A percentile compares a stretch with the other conserved stretches of the same genome.
These are phyloP conservation scores for Russula brevipes DNA, from an alignment of 768 basidiomycete genomes.

Conservation along the genomic window DNA sequence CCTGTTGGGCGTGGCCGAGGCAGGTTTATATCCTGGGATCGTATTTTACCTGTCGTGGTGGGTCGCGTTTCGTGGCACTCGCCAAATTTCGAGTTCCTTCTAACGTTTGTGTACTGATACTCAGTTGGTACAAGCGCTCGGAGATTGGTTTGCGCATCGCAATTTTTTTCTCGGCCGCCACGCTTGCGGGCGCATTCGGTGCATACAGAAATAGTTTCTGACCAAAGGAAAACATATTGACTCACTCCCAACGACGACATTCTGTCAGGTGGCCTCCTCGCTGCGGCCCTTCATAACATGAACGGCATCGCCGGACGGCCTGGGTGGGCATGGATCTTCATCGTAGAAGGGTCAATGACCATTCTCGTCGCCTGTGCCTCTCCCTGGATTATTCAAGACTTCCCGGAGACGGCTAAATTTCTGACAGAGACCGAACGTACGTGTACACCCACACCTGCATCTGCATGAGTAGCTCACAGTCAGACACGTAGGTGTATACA, in stretches of 20 bases:
- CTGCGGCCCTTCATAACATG: background rate
- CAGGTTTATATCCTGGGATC: too few relatives aligned
- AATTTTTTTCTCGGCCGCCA: background rate
- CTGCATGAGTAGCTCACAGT: background rate
- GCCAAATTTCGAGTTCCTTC: too few relatives aligned
- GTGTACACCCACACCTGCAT: background rate
- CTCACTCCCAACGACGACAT: background rate
- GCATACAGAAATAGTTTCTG: background rate
- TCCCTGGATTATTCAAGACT: background rate
- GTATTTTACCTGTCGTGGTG: too few relatives aligned
- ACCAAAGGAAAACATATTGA: background rate
- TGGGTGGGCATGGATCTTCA: slow-evolving; percentile 4
- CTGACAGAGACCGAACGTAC: background rate
- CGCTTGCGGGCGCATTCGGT: background rate
- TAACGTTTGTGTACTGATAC: background rate
- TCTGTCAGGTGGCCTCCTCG: background rate
- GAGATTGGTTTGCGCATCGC: background rate
- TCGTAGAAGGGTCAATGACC: background rate
- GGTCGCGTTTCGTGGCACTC: background rate
- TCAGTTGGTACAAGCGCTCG: slow-evolving; percentile 2
- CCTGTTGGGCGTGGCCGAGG: too few relatives aligned
- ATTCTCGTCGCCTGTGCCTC: background rate
- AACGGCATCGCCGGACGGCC: background rate
- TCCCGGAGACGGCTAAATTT: background rate
- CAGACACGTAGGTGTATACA: background rate